Evolutionary conservation across 2,329 filamentous ascomycete species (phyloP), one percentile per base, ranked within the genome.

Genomic region (Diaporthe amygdali): DNA sequence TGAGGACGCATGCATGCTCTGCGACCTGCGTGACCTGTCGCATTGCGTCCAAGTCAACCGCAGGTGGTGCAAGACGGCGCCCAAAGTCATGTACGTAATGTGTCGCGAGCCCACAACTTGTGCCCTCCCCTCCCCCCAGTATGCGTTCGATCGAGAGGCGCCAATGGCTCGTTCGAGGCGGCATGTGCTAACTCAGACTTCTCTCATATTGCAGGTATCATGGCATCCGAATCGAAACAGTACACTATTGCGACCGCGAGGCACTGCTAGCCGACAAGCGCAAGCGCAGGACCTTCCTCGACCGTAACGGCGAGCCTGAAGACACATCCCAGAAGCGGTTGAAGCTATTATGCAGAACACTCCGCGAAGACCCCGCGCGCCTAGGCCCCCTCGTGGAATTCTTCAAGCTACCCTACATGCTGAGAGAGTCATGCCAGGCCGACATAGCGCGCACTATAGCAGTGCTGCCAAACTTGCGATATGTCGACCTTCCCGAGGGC

Each of bases 361-460:
- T 98, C 63, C 91, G 95, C 74, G 93, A 96, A 63, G 92, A 95
- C 73, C 89, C 90, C 27, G 90, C 87, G 10, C 84, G 87, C 32
- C 84, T 97, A 55, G 94, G 92, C 41, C 85, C 88, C 69, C 85
- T 90, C 51, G 94, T 97, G 6, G 84, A 92, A 77, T 95, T 92
- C 76, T 86, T 98, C 77, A 97, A 97, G 84, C 91, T 94, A 71
- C 94, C 96, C 8, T 98, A 97, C 81, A 98, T 98, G 96, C 92
- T 96, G 68, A 91, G 96, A 71, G 94, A 98, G 83, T 93, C 93
- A 1, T 93, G 89, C 79, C 94, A 96, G 79, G 89, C 93, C 68
- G 93, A 96, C 74, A 88, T 98, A 61, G 95, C 96, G 12, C 91
- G 95, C 64, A 94, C 93, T 32, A 92, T 98, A 59, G 94, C 94